These are phyloP conservation scores for Metarhizium humberi DNA, from an alignment of 2,329 filamentous ascomycete genomes.

Conservation along the genomic window DNA sequence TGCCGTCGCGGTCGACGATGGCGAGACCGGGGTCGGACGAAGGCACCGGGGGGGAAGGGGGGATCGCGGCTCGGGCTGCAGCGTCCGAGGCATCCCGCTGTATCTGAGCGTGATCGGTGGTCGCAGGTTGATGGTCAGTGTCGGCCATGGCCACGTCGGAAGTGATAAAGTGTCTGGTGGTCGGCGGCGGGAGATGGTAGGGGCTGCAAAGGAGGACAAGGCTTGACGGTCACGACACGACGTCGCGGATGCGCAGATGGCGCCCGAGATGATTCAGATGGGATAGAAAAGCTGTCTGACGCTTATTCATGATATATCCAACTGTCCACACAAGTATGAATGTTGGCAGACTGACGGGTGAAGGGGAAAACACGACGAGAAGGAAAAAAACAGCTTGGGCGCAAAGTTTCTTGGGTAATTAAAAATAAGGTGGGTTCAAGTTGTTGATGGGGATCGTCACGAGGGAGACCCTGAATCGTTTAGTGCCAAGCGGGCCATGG, in stretches of 20 bases:
- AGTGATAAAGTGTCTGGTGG: neutral
- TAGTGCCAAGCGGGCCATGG: neutral
- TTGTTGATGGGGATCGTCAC: conserved; percentile 3
- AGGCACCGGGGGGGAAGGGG: conserved; percentile 33
- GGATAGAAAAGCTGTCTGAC: neutral
- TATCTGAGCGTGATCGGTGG: neutral
- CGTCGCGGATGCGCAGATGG: neutral
- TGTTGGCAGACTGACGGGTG: neutral
- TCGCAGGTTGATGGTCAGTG: neutral
- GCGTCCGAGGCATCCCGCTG: neutral
- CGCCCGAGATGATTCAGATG: conserved; percentile 3
- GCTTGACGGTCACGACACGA: conserved; percentile 2
- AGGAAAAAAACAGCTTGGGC: neutral
- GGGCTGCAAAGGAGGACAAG: neutral
- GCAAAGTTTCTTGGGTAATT: neutral
- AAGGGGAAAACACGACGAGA: neutral
- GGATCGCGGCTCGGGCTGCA: conserved; percentile 3
- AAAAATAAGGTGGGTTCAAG: neutral
- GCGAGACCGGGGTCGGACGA: conserved; percentile 27
- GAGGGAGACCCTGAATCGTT: neutral
- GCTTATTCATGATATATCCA: conserved; percentile 6
- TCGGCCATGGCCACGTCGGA: conserved; percentile 2
- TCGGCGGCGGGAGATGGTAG: neutral
- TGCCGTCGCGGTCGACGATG: conserved; percentile 14
- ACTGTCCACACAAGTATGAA: neutral